Percentiles rank a stretch among this genome's conserved stretches.
phyloP scores from a whole-genome alignment of 2,329 filamentous ascomycete genomes.

The Biscogniauxia marginata region DNA sequence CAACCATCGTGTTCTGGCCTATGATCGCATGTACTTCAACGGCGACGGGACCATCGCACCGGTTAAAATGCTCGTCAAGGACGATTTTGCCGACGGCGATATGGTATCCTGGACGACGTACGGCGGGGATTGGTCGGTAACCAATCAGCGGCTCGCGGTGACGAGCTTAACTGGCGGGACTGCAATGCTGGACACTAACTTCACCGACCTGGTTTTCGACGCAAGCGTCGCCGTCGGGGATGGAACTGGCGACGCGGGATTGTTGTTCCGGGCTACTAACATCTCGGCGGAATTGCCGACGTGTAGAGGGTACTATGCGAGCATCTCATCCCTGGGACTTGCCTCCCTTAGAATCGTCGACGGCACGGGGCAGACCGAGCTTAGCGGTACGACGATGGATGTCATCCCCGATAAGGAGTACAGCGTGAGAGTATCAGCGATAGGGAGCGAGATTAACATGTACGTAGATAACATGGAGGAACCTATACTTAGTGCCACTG shows the following conservation, averaged over 20 bases:
- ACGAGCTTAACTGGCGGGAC: slow-evolving; percentile 17
- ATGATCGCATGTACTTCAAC: slow-evolving; percentile 49
- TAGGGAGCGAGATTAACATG: slow-evolving; percentile 26
- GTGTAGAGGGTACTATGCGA: slow-evolving; percentile 32
- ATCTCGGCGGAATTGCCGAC: slow-evolving; percentile 17
- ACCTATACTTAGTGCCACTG: slow-evolving; percentile 20
- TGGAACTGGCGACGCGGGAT: slow-evolving; percentile 29
- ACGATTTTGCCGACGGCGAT: slow-evolving; percentile 41
- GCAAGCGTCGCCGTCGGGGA: slow-evolving; percentile 26
- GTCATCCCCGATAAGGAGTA: slow-evolving; percentile 17
- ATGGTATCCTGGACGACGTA: slow-evolving; percentile 38
- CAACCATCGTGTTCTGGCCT: slow-evolving; percentile 46
- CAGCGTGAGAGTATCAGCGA: slow-evolving; percentile 25
- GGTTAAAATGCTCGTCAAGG: slow-evolving; percentile 44
- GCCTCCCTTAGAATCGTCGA: slow-evolving; percentile 25
- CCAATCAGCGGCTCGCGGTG: slow-evolving; percentile 27
- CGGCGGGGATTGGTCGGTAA: slow-evolving; percentile 27
- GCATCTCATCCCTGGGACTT: slow-evolving; percentile 17
- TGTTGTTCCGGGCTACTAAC: slow-evolving; percentile 36
- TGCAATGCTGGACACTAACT: slow-evolving; percentile 38
- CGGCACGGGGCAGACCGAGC: slow-evolving; percentile 13
- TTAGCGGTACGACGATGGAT: slow-evolving; percentile 4
- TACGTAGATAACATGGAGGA: slow-evolving; percentile 27
- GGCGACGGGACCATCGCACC: slow-evolving; percentile 41
- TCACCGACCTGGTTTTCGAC: slow-evolving; percentile 33